Evolutionary conservation across 306 rosid species (phyloP).

Genomic region (Acmispon strigosus): DNA sequence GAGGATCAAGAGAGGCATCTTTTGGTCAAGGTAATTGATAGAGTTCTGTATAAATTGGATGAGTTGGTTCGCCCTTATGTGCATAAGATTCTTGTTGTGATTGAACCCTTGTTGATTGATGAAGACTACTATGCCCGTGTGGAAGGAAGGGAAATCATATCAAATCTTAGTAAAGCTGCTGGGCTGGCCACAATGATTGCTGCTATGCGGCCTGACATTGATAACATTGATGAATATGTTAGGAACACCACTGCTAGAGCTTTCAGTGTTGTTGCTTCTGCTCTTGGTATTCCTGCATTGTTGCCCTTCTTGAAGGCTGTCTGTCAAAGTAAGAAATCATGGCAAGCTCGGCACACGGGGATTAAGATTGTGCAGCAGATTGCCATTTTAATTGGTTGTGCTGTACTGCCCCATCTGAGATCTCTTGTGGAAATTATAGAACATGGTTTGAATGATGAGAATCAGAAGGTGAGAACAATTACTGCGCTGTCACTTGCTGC

Average conservation of each 20-base stretch:
- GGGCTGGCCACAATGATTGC: slow-evolving; percentile 99
- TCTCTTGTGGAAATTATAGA: slow-evolving; percentile 90
- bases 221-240: slow-evolving; percentile 87
- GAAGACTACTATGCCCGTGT: slow-evolving; percentile 98
- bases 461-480: slow-evolving; percentile 92
- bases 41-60: slow-evolving; percentile 91
- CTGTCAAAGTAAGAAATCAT: slow-evolving; percentile 96
- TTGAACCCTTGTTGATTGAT: slow-evolving; percentile 90
- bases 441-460: slow-evolving; percentile 88
- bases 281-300: slow-evolving; percentile 90
- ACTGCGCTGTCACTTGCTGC: slow-evolving; percentile 95
- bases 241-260: slow-evolving; percentile 96
- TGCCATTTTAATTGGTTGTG: slow-evolving; percentile 94
- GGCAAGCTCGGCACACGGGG: slow-evolving; percentile 97
- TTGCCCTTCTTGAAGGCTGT: slow-evolving; percentile 92
- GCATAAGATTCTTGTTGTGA: slow-evolving; percentile 95
- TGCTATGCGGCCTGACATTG: slow-evolving; percentile 98
- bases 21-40: slow-evolving; percentile 46
- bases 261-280: slow-evolving; percentile 95
- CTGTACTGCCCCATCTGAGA: slow-evolving; percentile 82
- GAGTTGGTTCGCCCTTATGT: slow-evolving; percentile 91
- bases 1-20: slow-evolving; percentile 36
- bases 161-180: slow-evolving; percentile 97
- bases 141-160: slow-evolving; percentile 89
- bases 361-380: slow-evolving; percentile 98